Evolutionary conservation across 2,329 filamentous ascomycete species (phyloP).

Genomic region (Talaromyces sp.): DNA sequence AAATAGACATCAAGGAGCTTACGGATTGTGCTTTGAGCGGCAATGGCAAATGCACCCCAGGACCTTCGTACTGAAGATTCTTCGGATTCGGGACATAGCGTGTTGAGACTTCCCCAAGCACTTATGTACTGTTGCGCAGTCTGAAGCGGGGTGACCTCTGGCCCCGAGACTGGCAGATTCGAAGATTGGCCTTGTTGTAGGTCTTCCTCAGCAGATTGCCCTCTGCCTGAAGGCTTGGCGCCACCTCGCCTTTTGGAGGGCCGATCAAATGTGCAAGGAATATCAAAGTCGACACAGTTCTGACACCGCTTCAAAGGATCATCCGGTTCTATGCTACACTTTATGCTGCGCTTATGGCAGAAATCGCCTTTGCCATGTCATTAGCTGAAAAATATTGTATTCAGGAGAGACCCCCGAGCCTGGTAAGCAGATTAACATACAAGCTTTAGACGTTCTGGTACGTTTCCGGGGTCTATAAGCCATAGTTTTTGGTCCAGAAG

Average conservation of each 20-base stretch:
- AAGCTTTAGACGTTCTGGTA: not conserved
- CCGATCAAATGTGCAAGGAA: slow-evolving; percentile 49
- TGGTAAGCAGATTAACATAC: not conserved
- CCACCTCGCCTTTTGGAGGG: slow-evolving; percentile 42
- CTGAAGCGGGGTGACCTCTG: not conserved
- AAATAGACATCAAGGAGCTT: slow-evolving; percentile 51
- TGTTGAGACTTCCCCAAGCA: not conserved
- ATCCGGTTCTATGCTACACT: slow-evolving; percentile 37
- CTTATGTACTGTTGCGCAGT: not conserved
- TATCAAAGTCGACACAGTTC: slow-evolving; percentile 51
- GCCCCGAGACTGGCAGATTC: not conserved
- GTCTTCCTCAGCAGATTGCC: not conserved
- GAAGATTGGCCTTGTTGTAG: not conserved
- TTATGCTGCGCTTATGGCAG: slow-evolving; percentile 50
- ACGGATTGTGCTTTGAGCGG: slow-evolving; percentile 39
- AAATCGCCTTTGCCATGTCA: slow-evolving; percentile 39
- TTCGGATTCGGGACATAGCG: not conserved
- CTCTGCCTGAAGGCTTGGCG: slow-evolving; percentile 19
- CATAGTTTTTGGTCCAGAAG: not conserved
- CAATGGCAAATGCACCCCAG: slow-evolving; percentile 43
- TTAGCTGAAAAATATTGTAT: not conserved
- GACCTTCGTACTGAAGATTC: slow-evolving; percentile 23
- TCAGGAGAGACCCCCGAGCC: not conserved
- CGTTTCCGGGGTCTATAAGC: not conserved
- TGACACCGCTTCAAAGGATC: slow-evolving; percentile 43